Conservation (phyloP, 2,329 filamentous ascomycete genomes). For the Cercospora berteroae region DNA sequence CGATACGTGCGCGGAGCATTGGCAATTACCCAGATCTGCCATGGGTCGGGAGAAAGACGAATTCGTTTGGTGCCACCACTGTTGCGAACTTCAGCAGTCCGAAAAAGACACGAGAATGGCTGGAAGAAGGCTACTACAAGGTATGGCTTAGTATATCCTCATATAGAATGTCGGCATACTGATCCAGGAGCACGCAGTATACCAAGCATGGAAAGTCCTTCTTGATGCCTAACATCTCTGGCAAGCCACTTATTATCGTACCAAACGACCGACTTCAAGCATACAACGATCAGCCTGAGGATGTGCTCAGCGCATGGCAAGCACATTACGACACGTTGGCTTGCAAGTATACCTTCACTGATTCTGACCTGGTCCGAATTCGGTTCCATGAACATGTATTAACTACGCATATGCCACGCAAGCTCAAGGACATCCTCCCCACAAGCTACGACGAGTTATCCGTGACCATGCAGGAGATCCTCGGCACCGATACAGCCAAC, state of each 20-base stretch:
- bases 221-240: slow-evolving; percentile 27
- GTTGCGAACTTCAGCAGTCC: slow-evolving; percentile 20
- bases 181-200: slow-evolving; percentile 5
- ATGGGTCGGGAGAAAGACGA: slow-evolving; percentile 24
- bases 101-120: slow-evolving; percentile 16
- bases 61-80: slow-evolving; percentile 15
- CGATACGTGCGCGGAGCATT: not conserved
- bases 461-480: slow-evolving; percentile 35
- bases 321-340: slow-evolving; percentile 42
- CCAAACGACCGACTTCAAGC: slow-evolving; percentile 33
- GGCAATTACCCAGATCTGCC: slow-evolving; percentile 17
- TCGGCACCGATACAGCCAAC: slow-evolving; percentile 40
- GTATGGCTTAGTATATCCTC: slow-evolving; percentile 2
- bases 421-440: slow-evolving; percentile 40
- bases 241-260: slow-evolving; percentile 25
- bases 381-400: slow-evolving; percentile 46
- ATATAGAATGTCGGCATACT: not conserved
- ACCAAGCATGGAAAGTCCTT: slow-evolving; percentile 26
- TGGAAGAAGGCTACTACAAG: slow-evolving; percentile 24
- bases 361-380: slow-evolving; percentile 38
- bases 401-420: slow-evolving; percentile 42
- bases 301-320: slow-evolving; percentile 38
- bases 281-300: slow-evolving; percentile 46
- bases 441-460: slow-evolving; percentile 42
- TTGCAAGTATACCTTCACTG: slow-evolving; percentile 42